Conservation (phyloP, 1,284 basidiomycete species). For the Cryptococcus sp. region DNA sequence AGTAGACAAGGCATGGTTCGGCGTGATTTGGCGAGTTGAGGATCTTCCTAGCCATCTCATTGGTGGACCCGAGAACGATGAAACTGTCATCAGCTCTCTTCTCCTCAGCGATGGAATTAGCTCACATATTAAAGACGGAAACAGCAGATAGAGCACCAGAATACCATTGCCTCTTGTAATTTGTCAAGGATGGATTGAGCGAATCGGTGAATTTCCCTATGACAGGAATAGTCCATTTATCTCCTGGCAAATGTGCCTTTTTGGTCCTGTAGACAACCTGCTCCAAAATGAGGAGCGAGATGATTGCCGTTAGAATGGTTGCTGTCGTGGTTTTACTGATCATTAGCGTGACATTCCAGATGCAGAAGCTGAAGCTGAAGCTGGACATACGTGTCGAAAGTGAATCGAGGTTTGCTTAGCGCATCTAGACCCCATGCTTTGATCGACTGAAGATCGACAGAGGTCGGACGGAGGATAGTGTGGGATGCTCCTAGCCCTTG, state of each 20-base stretch:
- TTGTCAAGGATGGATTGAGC: conserved; percentile 78
- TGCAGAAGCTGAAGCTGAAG: neutral
- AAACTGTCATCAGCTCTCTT: conserved; percentile 58
- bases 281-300: conserved; percentile 46
- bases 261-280: conserved; percentile 82
- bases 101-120: conserved; percentile 10
- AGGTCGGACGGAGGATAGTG: conserved; percentile 37
- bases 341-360: neutral
- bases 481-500: conserved; percentile 25
- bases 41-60: conserved; percentile 85
- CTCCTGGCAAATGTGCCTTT: conserved; percentile 80
- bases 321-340: conserved; percentile 42
- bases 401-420: conserved; percentile 34
- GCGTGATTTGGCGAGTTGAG: conserved; percentile 84
- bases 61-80: conserved; percentile 92
- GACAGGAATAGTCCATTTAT: conserved; percentile 85
- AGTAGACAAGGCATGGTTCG: conserved; percentile 90
- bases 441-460: conserved; percentile 32
- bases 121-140: conserved; percentile 94
- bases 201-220: conserved; percentile 92
- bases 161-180: conserved; percentile 84
- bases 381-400: conserved; percentile 42
- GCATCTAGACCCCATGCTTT: conserved; percentile 41
- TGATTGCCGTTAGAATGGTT: conserved; percentile 41
- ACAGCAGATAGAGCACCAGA: conserved; percentile 76